Evolutionary conservation across 768 basidiomycete genomes (phyloP).

Genomic region (Pleurotus citrinopileatus): DNA sequence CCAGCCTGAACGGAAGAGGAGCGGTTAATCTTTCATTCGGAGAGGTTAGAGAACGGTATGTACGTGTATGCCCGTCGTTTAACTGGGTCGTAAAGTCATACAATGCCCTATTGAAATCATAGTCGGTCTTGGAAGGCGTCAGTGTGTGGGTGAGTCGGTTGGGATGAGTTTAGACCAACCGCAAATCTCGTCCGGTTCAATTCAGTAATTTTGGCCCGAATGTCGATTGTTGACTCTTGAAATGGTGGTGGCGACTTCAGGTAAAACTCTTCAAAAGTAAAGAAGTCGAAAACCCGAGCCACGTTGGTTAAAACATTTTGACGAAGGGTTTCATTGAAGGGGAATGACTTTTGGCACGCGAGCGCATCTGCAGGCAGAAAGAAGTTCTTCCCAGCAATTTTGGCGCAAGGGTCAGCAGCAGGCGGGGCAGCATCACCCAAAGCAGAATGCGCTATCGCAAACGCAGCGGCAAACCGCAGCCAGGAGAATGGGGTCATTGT

Average conservation of each 20-base stretch:
- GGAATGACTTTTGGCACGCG: conserved; percentile 56
- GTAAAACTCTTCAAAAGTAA: conserved; percentile 52
- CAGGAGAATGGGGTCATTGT: conserved; percentile 8
- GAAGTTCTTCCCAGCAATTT: conserved; percentile 40
- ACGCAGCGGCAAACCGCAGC: conserved; percentile 2
- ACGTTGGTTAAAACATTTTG: conserved; percentile 49
- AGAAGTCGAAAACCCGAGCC: conserved; percentile 49
- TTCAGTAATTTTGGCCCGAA: conserved; percentile 43
- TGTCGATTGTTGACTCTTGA: conserved; percentile 53
- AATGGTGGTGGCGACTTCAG: conserved; percentile 49
- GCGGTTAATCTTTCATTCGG: background rate
- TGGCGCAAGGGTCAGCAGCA: conserved; percentile 33
- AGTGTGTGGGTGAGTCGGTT: conserved; percentile 3
- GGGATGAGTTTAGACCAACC: conserved; percentile 24
- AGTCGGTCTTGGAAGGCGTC: conserved; percentile 58
- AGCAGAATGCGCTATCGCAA: background rate
- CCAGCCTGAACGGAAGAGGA: conserved; percentile 37
- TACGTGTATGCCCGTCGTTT: conserved; percentile 68
- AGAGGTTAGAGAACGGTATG: conserved; percentile 13
- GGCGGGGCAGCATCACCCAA: conserved; percentile 20
- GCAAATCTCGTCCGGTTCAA: conserved; percentile 47
- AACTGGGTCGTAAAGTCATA: conserved; percentile 52
- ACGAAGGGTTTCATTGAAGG: conserved; percentile 54
- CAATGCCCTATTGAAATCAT: conserved; percentile 59
- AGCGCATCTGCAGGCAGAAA: conserved; percentile 51